These are phyloP conservation scores for Blastocystis sp. DNA, from an alignment of 352 stramenopile genomes.

Conservation along the genomic window DNA sequence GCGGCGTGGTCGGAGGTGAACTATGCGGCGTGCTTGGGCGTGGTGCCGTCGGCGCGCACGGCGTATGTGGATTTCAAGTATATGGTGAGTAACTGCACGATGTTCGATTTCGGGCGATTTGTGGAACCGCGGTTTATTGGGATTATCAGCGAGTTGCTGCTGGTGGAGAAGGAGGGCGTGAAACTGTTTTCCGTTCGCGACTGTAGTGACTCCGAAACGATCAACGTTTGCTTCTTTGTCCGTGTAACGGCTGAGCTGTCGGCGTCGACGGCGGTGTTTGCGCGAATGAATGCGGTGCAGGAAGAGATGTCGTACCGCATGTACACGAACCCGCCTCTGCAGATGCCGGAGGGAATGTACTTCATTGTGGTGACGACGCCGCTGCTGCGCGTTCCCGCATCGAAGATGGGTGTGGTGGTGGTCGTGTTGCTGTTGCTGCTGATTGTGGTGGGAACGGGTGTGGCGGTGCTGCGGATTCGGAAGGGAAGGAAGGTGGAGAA, in stretches of 20 bases:
- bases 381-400: not conserved
- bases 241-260: not conserved
- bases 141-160: too few species aligned
- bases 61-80: constrained; percentile 23
- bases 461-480: too few species aligned
- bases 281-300: not conserved
- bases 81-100: constrained; percentile 3
- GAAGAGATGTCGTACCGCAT: not conserved
- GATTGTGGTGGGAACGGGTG: too few species aligned
- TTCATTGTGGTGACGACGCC: not conserved
- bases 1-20: not conserved
- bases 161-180: not conserved
- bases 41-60: too few species aligned
- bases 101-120: not conserved
- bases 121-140: not conserved
- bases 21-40: not conserved
- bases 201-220: constrained; percentile 4
- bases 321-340: not conserved
- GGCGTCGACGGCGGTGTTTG: not conserved
- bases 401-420: not conserved
- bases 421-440: not conserved
- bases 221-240: not conserved
- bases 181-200: not conserved
- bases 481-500: too few species aligned
- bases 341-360: not conserved